These are phyloP conservation scores for Chlorella sp. DNA, from an alignment of 139 green algal genomes.

Conservation along the genomic window DNA sequence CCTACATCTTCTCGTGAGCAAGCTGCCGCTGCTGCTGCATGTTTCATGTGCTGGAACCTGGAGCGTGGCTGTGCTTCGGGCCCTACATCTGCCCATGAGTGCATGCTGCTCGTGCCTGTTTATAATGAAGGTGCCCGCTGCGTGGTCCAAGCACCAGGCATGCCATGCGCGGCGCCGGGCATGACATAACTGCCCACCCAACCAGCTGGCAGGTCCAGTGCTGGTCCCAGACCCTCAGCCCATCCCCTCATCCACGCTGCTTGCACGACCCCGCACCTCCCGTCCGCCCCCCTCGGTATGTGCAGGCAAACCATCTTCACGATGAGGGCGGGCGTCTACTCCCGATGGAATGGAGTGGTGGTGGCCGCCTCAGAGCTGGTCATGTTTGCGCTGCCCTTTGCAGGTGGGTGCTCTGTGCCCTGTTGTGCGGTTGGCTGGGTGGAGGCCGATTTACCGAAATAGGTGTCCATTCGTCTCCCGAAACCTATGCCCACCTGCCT, in stretches of 20 bases:
- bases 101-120: too few relatives aligned
- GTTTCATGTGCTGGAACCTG: too few relatives aligned
- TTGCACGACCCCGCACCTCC: neutral
- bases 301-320: conserved; percentile 66
- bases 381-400: conserved; percentile 76
- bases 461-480: neutral
- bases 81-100: too few relatives aligned
- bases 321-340: conserved; percentile 56
- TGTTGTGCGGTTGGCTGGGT: neutral
- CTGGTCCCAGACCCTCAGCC: conserved; percentile 32
- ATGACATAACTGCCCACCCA: too few relatives aligned
- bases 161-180: too few relatives aligned
- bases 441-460: neutral
- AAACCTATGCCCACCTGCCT: neutral
- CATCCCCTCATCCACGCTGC: neutral
- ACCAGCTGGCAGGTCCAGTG: conserved; percentile 31
- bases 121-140: too few relatives aligned
- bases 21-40: too few relatives aligned
- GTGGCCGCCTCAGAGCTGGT: conserved; percentile 58
- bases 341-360: conserved; percentile 54
- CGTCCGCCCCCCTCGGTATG: neutral
- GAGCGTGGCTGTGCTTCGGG: too few relatives aligned
- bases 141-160: too few relatives aligned
- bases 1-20: too few relatives aligned
- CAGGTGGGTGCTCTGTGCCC: conserved; percentile 16